Evolutionary conservation across 1,284 basidiomycete genomes (phyloP).

Genomic region (Boletus semigastroideus): DNA sequence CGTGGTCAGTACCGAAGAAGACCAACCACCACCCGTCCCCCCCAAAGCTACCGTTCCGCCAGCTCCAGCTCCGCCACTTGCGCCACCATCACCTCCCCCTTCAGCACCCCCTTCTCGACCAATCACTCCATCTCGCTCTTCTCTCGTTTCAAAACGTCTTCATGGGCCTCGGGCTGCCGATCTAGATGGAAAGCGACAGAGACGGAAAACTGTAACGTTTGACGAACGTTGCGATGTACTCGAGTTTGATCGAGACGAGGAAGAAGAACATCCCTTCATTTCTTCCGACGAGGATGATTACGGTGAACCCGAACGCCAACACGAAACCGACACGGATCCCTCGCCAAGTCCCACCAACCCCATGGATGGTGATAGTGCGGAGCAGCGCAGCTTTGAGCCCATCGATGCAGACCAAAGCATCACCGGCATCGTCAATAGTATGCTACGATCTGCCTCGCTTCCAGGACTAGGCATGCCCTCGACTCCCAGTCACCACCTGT

Average conservation of each 20-base stretch:
- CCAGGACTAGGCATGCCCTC: slow-evolving; percentile 31
- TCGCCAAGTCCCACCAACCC: slow-evolving; percentile 13
- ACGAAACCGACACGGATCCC: slow-evolving; percentile 20
- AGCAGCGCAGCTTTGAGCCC: slow-evolving; percentile 22
- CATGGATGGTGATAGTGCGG: slow-evolving; percentile 14
- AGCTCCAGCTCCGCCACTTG: slow-evolving; percentile 3
- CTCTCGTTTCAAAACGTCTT: slow-evolving; percentile 77
- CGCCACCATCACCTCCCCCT: slow-evolving; percentile 30
- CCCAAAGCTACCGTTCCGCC: slow-evolving; percentile 17
- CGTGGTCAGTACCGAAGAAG: slow-evolving; percentile 17
- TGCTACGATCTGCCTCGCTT: slow-evolving; percentile 42
- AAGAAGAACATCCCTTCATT: slow-evolving; percentile 49
- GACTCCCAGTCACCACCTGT: slow-evolving; percentile 26
- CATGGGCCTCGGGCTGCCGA: slow-evolving; percentile 76
- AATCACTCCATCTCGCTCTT: slow-evolving; percentile 64
- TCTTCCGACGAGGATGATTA: slow-evolving; percentile 39
- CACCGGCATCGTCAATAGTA: slow-evolving; percentile 60
- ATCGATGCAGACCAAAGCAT: slow-evolving; percentile 56
- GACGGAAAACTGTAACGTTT: slow-evolving; percentile 83
- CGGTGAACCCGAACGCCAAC: slow-evolving; percentile 24
- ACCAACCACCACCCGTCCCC: slow-evolving; percentile 30
- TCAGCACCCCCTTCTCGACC: slow-evolving; percentile 30
- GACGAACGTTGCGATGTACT: slow-evolving; percentile 85
- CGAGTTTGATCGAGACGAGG: slow-evolving; percentile 75
- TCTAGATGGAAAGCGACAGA: slow-evolving; percentile 46